These are phyloP conservation scores for Citropsis articulata DNA, from an alignment of 345 rosid species.

Conservation along the genomic window DNA sequence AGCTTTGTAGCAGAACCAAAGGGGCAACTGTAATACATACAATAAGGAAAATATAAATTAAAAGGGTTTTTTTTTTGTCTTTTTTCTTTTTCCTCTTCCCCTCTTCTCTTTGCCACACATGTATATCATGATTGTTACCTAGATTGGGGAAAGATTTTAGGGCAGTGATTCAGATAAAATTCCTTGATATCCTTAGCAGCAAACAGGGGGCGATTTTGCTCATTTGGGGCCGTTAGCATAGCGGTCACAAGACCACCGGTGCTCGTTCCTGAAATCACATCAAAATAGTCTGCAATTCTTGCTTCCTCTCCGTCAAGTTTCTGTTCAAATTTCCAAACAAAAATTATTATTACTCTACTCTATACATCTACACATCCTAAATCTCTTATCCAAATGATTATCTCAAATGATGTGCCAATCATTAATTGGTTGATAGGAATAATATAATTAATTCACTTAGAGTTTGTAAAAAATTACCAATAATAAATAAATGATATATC, in stretches of 20 bases:
- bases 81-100: no score
- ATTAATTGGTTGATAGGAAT: no score
- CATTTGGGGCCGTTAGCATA: conserved; percentile 61
- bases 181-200: conserved; percentile 61
- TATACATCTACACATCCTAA: no score
- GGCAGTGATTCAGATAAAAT: conserved; percentile 50
- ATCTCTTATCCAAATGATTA: no score
- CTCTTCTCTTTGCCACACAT: no score
- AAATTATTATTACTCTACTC: background rate
- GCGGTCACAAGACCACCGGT: conserved; percentile 70
- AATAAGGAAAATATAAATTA: background rate
- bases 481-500: no score
- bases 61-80: background rate
- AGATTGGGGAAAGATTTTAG: conserved; percentile 55
- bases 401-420: no score
- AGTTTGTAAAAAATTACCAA: no score
- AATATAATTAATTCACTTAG: no score
- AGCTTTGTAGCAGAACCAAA: conserved; percentile 31
- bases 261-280: conserved; percentile 68
- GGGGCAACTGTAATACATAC: conserved; percentile 8
- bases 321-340: conserved; percentile 27
- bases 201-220: conserved; percentile 54
- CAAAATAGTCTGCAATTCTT: conserved; percentile 70
- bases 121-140: conserved; percentile 11
- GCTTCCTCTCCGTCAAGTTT: conserved; percentile 66